These are phyloP conservation scores for Monilinia vaccinii-corymbosi DNA, from an alignment of 2,329 filamentous ascomycete genomes.

Conservation along the genomic window DNA sequence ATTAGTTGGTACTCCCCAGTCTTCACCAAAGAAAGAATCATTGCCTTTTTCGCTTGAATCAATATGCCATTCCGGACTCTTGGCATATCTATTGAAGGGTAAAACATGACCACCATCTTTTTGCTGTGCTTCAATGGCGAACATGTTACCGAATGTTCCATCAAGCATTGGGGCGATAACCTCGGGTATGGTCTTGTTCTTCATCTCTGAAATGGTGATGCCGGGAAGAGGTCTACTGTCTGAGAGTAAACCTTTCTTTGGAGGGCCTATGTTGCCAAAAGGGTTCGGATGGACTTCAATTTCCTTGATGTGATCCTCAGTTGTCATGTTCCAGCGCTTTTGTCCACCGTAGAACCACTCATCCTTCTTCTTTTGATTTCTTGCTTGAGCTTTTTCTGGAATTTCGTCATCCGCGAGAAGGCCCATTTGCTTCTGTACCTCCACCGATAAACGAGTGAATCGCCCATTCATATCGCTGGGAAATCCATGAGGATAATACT, in stretches of 20 bases:
- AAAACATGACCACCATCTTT: conserved; percentile 12
- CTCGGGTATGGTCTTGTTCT: conserved; percentile 18
- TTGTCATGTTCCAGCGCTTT: conserved; percentile 21
- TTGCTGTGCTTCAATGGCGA: conserved; percentile 20
- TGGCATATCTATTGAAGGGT: conserved; percentile 19
- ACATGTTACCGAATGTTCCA: conserved; percentile 22
- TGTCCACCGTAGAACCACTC: conserved; percentile 27
- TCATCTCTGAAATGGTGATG: conserved; percentile 20
- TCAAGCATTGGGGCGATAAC: conserved; percentile 22
- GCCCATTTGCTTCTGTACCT: conserved; percentile 13
- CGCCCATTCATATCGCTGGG: conserved; percentile 20
- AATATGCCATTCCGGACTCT: conserved; percentile 19
- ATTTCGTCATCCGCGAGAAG: conserved; percentile 1
- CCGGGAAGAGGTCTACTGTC: conserved; percentile 10
- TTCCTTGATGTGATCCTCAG: conserved; percentile 20
- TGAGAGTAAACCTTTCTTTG: conserved; percentile 10
- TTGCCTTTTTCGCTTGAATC: conserved; percentile 23
- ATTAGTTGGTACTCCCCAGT: conserved; percentile 19
- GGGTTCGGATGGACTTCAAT: conserved; percentile 13
- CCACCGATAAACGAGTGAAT: conserved; percentile 15
- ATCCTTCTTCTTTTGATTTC: conserved; percentile 16
- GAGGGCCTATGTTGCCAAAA: conserved; percentile 17
- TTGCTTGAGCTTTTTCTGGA: conserved; percentile 5
- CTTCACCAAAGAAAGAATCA: conserved; percentile 25
- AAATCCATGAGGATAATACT: conserved; percentile 27